Percentiles rank a stretch among this genome's conserved stretches.
Evolutionary conservation across 2,329 filamentous ascomycete genomes (phyloP).

Genomic region (Colletotrichum godetiae): DNA sequence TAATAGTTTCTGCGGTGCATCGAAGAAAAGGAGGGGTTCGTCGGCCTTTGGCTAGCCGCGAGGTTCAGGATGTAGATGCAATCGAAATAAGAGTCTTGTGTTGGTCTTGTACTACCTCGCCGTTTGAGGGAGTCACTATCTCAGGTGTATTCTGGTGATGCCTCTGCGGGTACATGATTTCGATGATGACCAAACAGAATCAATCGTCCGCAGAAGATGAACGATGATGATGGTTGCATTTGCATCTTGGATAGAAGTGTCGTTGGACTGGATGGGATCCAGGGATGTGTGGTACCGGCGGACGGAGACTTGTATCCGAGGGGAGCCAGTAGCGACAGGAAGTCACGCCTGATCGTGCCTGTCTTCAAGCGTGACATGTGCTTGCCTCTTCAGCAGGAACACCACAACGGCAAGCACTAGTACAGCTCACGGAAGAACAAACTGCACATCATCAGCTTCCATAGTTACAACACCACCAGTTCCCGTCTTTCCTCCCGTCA

Average conservation of each 20-base stretch:
- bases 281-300: no score
- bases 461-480: neutral
- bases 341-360: neutral
- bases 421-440: neutral
- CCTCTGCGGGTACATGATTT: no score
- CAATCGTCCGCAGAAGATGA: no score
- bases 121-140: no score
- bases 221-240: neutral
- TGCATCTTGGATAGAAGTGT: no score
- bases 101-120: neutral
- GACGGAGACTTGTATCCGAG: neutral
- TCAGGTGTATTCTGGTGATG: neutral
- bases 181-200: no score
- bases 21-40: no score
- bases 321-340: no score
- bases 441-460: neutral
- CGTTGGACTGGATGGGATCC: neutral
- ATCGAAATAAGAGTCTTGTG: neutral
- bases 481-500: neutral
- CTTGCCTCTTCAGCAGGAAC: neutral
- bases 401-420: neutral
- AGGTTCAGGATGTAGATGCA: neutral
- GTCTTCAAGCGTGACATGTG: neutral
- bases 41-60: neutral
- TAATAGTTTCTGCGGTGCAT: slow-evolving; percentile 8